These are phyloP conservation scores for Teratosphaeriaceae sp. DNA, from an alignment of 2,329 filamentous ascomycete genomes.

Conservation along the genomic window DNA sequence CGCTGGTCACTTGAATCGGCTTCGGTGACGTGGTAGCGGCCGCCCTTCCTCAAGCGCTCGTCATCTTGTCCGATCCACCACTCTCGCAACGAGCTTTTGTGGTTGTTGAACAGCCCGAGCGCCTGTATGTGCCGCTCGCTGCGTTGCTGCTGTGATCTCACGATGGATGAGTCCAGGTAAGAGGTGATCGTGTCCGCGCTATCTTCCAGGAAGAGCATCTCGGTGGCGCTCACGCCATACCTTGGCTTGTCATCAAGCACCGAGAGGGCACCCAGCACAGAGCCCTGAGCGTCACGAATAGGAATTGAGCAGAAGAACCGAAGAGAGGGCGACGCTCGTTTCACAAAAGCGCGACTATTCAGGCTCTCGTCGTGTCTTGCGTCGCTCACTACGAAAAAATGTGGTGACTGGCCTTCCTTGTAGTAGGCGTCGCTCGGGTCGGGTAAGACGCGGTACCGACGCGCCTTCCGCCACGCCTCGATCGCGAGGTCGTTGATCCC, in stretches of 20 bases:
- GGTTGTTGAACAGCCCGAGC: slow-evolving; percentile 40
- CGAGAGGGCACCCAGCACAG: slow-evolving; percentile 54
- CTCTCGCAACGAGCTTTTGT: slow-evolving; percentile 17
- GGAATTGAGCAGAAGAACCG: slow-evolving; percentile 54
- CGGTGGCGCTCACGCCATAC: slow-evolving; percentile 42
- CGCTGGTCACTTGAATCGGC: not conserved
- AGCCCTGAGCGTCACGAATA: slow-evolving; percentile 49
- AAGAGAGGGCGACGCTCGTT: slow-evolving; percentile 17
- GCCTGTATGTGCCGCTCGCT: slow-evolving; percentile 50
- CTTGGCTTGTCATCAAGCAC: slow-evolving; percentile 54
- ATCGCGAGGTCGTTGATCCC: slow-evolving; percentile 29
- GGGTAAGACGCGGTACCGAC: slow-evolving; percentile 17
- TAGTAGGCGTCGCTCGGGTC: slow-evolving; percentile 15
- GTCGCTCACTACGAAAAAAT: slow-evolving; percentile 22
- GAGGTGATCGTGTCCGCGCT: slow-evolving; percentile 52
- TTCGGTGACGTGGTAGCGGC: slow-evolving; percentile 1
- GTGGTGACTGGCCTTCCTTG: slow-evolving; percentile 14
- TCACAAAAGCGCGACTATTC: slow-evolving; percentile 10
- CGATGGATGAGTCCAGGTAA: slow-evolving; percentile 51
- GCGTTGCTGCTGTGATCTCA: slow-evolving; percentile 45
- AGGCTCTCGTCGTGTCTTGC: slow-evolving; percentile 8
- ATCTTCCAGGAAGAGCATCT: slow-evolving; percentile 51
- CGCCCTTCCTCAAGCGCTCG: slow-evolving; percentile 2
- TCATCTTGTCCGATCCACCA: slow-evolving; percentile 26
- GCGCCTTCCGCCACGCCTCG: slow-evolving; percentile 18